phyloP scores from a whole-genome alignment of 106 monocot genomes.

The Hemerocallis citrina region DNA sequence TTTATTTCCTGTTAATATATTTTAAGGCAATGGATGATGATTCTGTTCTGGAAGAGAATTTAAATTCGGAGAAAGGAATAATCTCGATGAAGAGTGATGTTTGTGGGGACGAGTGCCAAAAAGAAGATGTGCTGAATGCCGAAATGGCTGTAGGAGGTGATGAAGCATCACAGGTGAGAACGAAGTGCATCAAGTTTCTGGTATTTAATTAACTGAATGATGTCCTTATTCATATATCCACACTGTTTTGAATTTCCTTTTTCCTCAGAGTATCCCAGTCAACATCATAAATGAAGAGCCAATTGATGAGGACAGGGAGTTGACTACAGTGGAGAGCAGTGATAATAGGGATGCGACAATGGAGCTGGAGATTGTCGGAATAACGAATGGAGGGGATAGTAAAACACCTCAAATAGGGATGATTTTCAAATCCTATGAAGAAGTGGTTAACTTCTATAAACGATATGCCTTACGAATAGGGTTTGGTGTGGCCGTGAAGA shows the following conservation, averaged over 20 bases:
- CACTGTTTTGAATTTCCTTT: neutral
- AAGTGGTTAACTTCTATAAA: slow-evolving; percentile 47
- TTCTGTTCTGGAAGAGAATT: slow-evolving; percentile 10
- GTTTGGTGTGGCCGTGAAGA: slow-evolving; percentile 45
- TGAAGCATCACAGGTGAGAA: slow-evolving; percentile 14
- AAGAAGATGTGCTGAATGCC: slow-evolving; percentile 10
- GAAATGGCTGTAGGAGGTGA: slow-evolving; percentile 4
- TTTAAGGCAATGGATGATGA: slow-evolving; percentile 14
- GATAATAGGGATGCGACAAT: slow-evolving; percentile 5
- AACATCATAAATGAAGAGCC: neutral
- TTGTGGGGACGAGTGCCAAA: slow-evolving; percentile 1
- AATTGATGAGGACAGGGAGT: slow-evolving; percentile 3
- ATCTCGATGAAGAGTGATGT: slow-evolving; percentile 4
- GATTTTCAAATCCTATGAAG: slow-evolving; percentile 52
- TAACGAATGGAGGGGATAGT: slow-evolving; percentile 14
- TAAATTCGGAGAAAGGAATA: slow-evolving; percentile 8
- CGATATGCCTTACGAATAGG: slow-evolving; percentile 40
- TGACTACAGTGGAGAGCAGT: neutral
- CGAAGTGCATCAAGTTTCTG: too few relatives aligned
- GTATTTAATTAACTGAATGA: too few relatives aligned
- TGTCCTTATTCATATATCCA: too few relatives aligned
- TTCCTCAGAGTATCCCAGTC: slow-evolving; percentile 15
- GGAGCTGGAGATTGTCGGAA: slow-evolving; percentile 6
- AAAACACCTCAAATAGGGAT: slow-evolving; percentile 39
- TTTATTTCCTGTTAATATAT: slow-evolving; percentile 1